Evolutionary conservation across 176 grass and related monocot species (phyloP).

Genomic region (Oryza glaberrima): DNA sequence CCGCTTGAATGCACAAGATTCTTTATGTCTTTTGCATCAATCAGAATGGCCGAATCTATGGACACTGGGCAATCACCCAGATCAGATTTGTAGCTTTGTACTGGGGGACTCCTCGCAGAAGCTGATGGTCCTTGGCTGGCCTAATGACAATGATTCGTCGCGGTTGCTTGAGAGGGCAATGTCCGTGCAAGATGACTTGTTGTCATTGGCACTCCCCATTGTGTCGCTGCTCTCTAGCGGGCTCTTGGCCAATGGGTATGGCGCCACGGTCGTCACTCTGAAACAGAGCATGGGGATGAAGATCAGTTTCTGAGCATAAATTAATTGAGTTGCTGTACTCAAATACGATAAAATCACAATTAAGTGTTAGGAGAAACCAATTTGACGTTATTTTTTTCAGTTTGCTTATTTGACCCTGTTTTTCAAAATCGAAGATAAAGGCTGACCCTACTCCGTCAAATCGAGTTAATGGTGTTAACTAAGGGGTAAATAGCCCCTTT

Average conservation of each 20-base stretch:
- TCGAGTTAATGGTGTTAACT: no score
- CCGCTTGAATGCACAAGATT: constrained; percentile 44
- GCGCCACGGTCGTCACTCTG: constrained; percentile 60
- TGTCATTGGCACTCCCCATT: constrained; percentile 48
- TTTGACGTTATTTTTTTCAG: no score
- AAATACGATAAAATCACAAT: neutral
- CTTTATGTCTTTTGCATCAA: constrained; percentile 41
- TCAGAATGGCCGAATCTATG: constrained; percentile 52
- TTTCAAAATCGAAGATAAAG: no score
- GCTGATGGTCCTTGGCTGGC: constrained; percentile 62
- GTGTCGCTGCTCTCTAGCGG: constrained; percentile 57
- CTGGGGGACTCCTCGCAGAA: constrained; percentile 54
- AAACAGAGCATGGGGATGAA: constrained; percentile 27
- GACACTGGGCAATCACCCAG: constrained; percentile 16
- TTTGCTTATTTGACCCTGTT: no score
- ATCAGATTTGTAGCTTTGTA: constrained; percentile 73
- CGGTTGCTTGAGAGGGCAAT: constrained; percentile 65
- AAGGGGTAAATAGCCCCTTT: no score
- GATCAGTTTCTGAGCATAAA: constrained; percentile 24
- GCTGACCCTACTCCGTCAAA: no score
- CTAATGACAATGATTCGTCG: constrained; percentile 53
- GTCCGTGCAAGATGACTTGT: constrained; percentile 60
- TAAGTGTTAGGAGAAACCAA: neutral
- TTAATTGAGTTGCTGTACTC: neutral
- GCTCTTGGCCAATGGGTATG: constrained; percentile 67